Evolutionary conservation across 495 filamentous ascomycete species (phyloP).

Genomic region (Acidiella bohemica): DNA sequence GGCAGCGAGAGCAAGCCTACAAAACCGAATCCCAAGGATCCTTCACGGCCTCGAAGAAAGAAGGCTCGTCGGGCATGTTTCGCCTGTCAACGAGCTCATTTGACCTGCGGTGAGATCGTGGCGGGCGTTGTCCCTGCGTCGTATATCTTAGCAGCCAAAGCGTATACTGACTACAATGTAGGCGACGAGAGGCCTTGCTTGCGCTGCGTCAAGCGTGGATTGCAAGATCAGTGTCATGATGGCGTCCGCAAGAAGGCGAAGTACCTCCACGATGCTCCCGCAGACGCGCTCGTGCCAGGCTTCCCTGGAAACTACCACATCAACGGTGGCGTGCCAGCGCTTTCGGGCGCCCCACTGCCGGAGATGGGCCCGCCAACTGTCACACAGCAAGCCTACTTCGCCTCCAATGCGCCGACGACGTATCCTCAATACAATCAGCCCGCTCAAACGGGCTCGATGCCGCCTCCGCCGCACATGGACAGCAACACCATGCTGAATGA

Average conservation of each 20-base stretch:
- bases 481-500: constrained; percentile 15
- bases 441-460: constrained; percentile 5
- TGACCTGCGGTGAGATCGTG: constrained; percentile 70
- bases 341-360: background rate
- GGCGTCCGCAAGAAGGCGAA: constrained; percentile 98
- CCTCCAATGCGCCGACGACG: constrained; percentile 3
- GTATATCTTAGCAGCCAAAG: too few relatives aligned
- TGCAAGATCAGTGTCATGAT: constrained; percentile 83
- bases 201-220: constrained; percentile 82
- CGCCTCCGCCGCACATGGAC: constrained; percentile 12
- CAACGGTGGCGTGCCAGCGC: constrained; percentile 20
- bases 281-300: constrained; percentile 56
- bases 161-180: constrained; percentile 23
- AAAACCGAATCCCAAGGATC: constrained; percentile 58
- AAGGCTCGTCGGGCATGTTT: constrained; percentile 92
- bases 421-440: constrained; percentile 3
- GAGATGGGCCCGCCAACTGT: constrained; percentile 1
- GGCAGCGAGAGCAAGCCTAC: constrained; percentile 37
- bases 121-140: too few relatives aligned
- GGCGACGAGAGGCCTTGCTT: constrained; percentile 83
- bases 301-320: constrained; percentile 37
- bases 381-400: constrained; percentile 21
- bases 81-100: constrained; percentile 92
- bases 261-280: constrained; percentile 90
- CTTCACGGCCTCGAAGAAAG: constrained; percentile 75